Evolutionary conservation across 495 filamentous ascomycete species (phyloP).

Genomic region (Apodospora peruviana): DNA sequence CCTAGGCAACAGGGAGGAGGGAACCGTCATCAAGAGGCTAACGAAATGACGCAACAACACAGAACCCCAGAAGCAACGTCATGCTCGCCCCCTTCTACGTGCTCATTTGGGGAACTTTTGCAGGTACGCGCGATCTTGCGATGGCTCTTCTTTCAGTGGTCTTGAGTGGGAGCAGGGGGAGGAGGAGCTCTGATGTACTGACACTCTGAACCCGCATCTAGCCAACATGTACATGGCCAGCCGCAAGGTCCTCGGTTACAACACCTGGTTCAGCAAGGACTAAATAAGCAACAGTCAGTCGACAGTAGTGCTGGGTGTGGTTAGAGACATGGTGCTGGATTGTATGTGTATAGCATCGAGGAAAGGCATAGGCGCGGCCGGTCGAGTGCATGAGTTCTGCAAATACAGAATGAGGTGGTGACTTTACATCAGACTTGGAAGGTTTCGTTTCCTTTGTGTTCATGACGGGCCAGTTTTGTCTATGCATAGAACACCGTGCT

Average conservation of each 20-base stretch:
- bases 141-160: conserved; percentile 14
- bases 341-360: conserved; percentile 23
- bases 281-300: conserved; percentile 28
- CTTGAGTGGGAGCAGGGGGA: too few species aligned
- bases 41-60: conserved; percentile 28
- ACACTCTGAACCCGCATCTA: conserved; percentile 41
- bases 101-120: conserved; percentile 58
- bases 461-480: not conserved
- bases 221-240: conserved; percentile 54
- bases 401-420: too few species aligned
- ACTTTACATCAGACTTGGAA: not conserved
- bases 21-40: conserved; percentile 5
- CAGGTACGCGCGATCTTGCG: conserved; percentile 26
- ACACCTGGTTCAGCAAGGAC: conserved; percentile 75
- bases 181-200: too few species aligned
- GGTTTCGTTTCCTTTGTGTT: not conserved
- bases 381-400: not conserved
- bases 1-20: not conserved
- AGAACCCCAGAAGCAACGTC: conserved; percentile 58
- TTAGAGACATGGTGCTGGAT: not conserved
- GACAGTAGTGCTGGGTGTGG: not conserved
- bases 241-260: conserved; percentile 64
- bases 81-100: conserved; percentile 71
- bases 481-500: conserved; percentile 3
- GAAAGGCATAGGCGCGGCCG: not conserved